phyloP scores from a whole-genome alignment of 352 stramenopile species.

The Thraustochytrium striatum region DNA sequence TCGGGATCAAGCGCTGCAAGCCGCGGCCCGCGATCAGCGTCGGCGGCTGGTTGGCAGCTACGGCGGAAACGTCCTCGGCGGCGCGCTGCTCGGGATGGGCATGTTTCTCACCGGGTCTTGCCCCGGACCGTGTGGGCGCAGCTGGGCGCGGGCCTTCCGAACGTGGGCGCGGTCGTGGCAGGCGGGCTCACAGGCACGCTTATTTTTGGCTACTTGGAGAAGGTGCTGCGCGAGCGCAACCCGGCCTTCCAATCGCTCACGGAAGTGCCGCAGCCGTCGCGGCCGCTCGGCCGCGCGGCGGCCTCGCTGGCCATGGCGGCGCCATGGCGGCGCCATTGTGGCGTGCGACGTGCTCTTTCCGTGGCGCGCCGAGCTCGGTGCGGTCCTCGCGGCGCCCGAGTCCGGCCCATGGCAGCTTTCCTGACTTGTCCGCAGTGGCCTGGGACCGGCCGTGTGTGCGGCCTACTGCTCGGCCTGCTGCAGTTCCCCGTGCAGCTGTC shows the following conservation, averaged over 20 bases:
- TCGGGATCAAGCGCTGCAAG: constrained; percentile 30
- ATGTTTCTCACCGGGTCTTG: constrained; percentile 32
- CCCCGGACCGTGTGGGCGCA: constrained; percentile 41
- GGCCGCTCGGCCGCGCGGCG: background rate
- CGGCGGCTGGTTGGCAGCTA: background rate
- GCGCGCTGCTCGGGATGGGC: constrained; percentile 4
- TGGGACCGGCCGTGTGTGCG: too few relatives aligned
- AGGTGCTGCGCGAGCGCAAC: constrained; percentile 1
- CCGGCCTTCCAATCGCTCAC: too few relatives aligned
- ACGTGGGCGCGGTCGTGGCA: background rate
- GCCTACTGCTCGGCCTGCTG: constrained; percentile 16
- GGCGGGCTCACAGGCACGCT: constrained; percentile 8
- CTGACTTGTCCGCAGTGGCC: too few relatives aligned
- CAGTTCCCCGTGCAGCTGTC: constrained; percentile 29
- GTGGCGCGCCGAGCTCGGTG: too few relatives aligned
- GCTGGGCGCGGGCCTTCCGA: constrained; percentile 24
- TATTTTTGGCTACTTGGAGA: constrained; percentile 37
- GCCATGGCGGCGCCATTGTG: background rate
- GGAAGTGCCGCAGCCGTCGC: too few relatives aligned
- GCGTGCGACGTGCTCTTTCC: background rate
- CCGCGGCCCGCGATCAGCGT: background rate
- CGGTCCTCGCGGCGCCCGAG: too few relatives aligned
- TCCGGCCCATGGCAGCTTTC: too few relatives aligned
- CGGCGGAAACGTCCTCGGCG: constrained; percentile 22
- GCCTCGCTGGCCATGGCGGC: background rate